A percentile compares a stretch with the other conserved stretches of the same genome.
Conservation (phyloP, 495 filamentous ascomycete genomes). For the Apodospora peruviana region DNA sequence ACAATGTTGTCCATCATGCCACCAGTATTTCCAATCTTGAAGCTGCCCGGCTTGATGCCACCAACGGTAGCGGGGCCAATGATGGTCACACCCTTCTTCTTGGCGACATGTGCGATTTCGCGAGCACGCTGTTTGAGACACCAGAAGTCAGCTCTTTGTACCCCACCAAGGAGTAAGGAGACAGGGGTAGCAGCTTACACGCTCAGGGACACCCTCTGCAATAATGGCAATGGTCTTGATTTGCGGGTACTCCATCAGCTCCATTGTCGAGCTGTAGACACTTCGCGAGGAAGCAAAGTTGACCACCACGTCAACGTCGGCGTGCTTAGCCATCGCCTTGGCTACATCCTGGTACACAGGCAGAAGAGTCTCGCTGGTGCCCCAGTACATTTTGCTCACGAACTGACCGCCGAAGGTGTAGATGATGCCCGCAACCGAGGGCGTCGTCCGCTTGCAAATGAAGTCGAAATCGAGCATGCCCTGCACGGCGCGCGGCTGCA, state of each 20-base stretch:
- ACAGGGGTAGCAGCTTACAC: constrained; percentile 52
- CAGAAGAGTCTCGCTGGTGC: constrained; percentile 96
- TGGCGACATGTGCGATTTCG: constrained; percentile 90
- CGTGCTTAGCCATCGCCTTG: constrained; percentile 96
- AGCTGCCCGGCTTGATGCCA: constrained; percentile 98
- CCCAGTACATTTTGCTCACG: constrained; percentile 99
- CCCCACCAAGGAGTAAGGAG: neutral
- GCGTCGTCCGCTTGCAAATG: constrained; percentile 97
- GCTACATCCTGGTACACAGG: constrained; percentile 94
- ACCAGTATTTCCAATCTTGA: constrained; percentile 99
- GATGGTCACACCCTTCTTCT: constrained; percentile 98
- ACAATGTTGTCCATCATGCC: constrained; percentile 99
- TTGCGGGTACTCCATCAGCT: constrained; percentile 95
- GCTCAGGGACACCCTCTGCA: constrained; percentile 97
- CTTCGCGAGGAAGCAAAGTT: constrained; percentile 98
- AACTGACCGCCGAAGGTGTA: constrained; percentile 99
- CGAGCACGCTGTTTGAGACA: constrained; percentile 65
- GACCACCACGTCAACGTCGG: constrained; percentile 93
- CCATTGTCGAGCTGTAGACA: constrained; percentile 97
- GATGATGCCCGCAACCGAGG: constrained; percentile 98
- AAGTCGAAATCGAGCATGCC: constrained; percentile 99
- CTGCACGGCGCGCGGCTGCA: constrained; percentile 96
- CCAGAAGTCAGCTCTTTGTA: neutral
- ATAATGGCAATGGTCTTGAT: constrained; percentile 98
- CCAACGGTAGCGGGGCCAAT: constrained; percentile 97